A percentile compares a stretch with the other conserved stretches of the same genome.
Evolutionary conservation across 2,329 filamentous ascomycete genomes (phyloP).

Genomic region (Fusarium denticulatum): DNA sequence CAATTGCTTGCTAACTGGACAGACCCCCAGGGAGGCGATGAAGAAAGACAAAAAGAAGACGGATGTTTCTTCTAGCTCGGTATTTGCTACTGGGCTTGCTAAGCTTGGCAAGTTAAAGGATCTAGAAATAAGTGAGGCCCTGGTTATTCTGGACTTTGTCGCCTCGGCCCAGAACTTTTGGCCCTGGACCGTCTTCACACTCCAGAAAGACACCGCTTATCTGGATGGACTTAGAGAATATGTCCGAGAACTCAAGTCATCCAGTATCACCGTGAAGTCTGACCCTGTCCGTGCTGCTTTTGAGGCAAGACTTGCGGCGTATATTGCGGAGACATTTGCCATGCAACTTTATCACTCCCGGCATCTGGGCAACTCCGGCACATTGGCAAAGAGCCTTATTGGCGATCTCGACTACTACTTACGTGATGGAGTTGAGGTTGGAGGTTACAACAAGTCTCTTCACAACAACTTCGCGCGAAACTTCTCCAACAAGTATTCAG

Average conservation of each 20-base stretch:
- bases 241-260: slow-evolving; percentile 67
- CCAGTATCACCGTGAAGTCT: slow-evolving; percentile 62
- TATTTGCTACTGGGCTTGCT: slow-evolving; percentile 79
- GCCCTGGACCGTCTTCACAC: slow-evolving; percentile 89
- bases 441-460: slow-evolving; percentile 85
- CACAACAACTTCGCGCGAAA: slow-evolving; percentile 88
- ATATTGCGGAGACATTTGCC: slow-evolving; percentile 86
- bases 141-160: slow-evolving; percentile 87
- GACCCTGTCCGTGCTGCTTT: slow-evolving; percentile 67
- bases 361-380: slow-evolving; percentile 73
- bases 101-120: slow-evolving; percentile 73
- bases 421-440: slow-evolving; percentile 79
- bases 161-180: slow-evolving; percentile 91
- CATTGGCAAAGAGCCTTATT: slow-evolving; percentile 76
- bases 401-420: slow-evolving; percentile 82
- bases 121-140: slow-evolving; percentile 71
- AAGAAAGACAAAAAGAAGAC: slow-evolving; percentile 64
- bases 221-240: slow-evolving; percentile 77
- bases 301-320: slow-evolving; percentile 78
- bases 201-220: slow-evolving; percentile 79
- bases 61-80: slow-evolving; percentile 65
- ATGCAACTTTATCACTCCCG: slow-evolving; percentile 90
- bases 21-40: slow-evolving; percentile 80
- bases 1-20: slow-evolving; percentile 89
- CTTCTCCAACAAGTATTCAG: slow-evolving; percentile 79